Evolutionary conservation across 2,329 filamentous ascomycete species (phyloP).

Genomic region (Apiospora hydei): DNA sequence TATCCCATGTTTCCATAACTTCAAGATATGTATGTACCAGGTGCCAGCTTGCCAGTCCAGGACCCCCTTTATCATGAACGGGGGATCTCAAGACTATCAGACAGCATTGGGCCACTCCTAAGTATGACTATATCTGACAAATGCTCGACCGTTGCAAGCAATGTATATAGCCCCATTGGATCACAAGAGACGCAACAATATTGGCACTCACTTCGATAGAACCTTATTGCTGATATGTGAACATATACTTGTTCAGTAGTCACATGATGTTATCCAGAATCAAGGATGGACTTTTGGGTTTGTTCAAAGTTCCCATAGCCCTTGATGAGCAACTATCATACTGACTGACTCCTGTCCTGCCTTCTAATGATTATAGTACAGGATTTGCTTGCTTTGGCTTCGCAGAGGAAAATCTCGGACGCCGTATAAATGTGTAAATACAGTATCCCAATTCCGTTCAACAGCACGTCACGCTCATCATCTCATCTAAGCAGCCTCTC

Average conservation of each 20-base stretch:
- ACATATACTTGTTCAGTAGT: background rate
- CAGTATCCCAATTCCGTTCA: slow-evolving; percentile 13
- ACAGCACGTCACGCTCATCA: slow-evolving; percentile 11
- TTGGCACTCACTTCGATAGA: background rate
- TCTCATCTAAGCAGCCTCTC: slow-evolving; percentile 21
- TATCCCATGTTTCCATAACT: background rate
- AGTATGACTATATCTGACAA: background rate
- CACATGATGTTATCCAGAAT: background rate
- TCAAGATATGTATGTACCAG: background rate
- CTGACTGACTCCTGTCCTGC: slow-evolving; percentile 24
- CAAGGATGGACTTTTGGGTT: background rate
- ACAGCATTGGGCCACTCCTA: background rate
- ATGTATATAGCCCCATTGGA: background rate
- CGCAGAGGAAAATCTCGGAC: slow-evolving; percentile 25
- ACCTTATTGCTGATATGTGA: too few species aligned
- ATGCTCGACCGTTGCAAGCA: background rate
- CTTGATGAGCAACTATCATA: slow-evolving; percentile 19
- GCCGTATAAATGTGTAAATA: slow-evolving; percentile 20
- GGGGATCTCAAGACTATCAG: background rate
- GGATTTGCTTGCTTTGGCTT: slow-evolving; percentile 23
- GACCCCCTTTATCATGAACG: background rate
- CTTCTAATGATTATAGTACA: slow-evolving; percentile 29
- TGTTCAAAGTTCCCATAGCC: slow-evolving; percentile 18
- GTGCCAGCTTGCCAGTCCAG: too few species aligned
- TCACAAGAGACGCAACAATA: background rate